Conservation (phyloP, 306 rosid species). For the Mimosa pudica region DNA sequence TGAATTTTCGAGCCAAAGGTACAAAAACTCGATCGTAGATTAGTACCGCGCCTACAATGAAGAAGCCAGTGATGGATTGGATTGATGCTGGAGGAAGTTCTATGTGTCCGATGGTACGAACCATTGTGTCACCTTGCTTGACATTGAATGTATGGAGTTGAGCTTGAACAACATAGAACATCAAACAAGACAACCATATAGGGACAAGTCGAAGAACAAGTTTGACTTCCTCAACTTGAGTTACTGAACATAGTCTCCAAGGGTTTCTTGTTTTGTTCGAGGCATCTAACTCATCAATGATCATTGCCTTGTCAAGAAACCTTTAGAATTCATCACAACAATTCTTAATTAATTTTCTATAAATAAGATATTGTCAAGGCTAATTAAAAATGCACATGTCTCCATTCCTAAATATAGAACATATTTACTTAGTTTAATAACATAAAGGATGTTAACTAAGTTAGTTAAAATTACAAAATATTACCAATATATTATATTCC, state of each 20-base stretch:
- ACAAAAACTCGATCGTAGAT: slow-evolving; percentile 63
- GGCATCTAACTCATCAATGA: slow-evolving; percentile 53
- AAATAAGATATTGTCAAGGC: no score
- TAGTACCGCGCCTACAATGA: slow-evolving; percentile 48
- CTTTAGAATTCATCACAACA: slow-evolving; percentile 30
- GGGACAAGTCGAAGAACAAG: slow-evolving; percentile 62
- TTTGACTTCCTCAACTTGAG: slow-evolving; percentile 82
- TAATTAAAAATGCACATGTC: no score
- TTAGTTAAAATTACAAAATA: no score
- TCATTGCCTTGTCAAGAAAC: slow-evolving; percentile 65
- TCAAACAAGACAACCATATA: slow-evolving; percentile 67
- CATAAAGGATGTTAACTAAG: no score
- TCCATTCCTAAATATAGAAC: no score
- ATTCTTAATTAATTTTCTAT: background rate
- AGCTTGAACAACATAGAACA: slow-evolving; percentile 60
- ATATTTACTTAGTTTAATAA: no score
- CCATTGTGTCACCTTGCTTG: slow-evolving; percentile 63
- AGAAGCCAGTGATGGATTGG: background rate
- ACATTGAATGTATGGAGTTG: slow-evolving; percentile 60
- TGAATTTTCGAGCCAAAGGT: slow-evolving; percentile 43
- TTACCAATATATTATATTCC: no score
- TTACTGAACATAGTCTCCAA: slow-evolving; percentile 71
- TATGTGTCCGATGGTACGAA: slow-evolving; percentile 31
- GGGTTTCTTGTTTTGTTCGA: slow-evolving; percentile 51
- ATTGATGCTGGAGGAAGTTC: background rate